phyloP scores from a whole-genome alignment of 371 early-diverging fungal genomes.

The Smittium mucronatum region DNA sequence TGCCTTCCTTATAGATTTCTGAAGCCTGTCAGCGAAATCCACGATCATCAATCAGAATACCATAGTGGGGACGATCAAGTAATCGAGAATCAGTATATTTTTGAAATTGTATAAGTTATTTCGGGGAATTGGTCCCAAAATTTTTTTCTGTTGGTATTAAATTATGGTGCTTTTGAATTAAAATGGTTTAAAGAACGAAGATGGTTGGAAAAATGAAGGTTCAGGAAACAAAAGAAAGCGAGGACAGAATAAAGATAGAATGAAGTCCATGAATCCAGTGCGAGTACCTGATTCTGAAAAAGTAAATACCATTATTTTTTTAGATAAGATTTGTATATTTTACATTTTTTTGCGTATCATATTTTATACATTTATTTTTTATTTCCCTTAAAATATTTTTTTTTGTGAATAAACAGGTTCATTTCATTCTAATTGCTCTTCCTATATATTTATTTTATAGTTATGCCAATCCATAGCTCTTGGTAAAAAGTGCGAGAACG shows the following conservation, averaged over 20 bases:
- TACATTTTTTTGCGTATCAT: background rate
- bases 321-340: no score
- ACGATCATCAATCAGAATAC: background rate
- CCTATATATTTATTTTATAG: slow-evolving; percentile 13
- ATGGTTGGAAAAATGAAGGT: background rate
- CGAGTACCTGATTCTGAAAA: slow-evolving; percentile 7
- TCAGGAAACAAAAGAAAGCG: background rate
- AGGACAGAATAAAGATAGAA: slow-evolving; percentile 13
- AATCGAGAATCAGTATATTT: background rate
- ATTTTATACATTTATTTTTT: background rate
- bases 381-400: background rate
- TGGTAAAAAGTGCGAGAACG: slow-evolving; percentile 39
- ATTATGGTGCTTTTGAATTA: background rate
- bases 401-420: background rate
- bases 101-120: background rate
- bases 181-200: background rate
- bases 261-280: slow-evolving; percentile 1
- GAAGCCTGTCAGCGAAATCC: background rate
- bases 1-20: background rate
- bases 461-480: slow-evolving; percentile 39
- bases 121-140: no score
- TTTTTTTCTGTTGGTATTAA: no score
- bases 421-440: no score
- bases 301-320: no score
- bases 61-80: background rate